Conservation (phyloP, 2,329 filamentous ascomycete species). For the Pestalotiopsis sp. region DNA sequence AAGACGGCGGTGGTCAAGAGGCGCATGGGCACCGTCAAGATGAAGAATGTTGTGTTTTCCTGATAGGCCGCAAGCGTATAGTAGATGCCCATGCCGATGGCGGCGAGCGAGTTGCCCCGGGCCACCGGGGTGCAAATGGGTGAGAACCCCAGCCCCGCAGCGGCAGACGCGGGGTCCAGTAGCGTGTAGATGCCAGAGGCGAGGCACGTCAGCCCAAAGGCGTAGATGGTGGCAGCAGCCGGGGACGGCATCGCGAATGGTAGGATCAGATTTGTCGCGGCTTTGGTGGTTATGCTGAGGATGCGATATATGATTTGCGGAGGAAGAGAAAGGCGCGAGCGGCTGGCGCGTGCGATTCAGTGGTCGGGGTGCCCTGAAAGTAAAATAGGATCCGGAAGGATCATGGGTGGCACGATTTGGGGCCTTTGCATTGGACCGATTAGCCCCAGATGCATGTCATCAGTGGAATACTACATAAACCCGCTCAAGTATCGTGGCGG, state of each 20-base stretch:
- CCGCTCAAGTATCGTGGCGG: no score
- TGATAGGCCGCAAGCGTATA: conserved; percentile 34
- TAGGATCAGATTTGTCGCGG: not conserved
- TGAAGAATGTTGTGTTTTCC: conserved; percentile 33
- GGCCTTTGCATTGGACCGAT: no score
- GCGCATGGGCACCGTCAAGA: conserved; percentile 34
- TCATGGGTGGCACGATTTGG: no score
- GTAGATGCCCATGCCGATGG: conserved; percentile 35
- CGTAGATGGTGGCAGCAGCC: conserved; percentile 23
- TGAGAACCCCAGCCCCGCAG: conserved; percentile 14
- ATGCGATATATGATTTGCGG: not conserved
- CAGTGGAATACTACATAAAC: no score
- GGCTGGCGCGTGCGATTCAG: no score
- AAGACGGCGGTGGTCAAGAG: conserved; percentile 30
- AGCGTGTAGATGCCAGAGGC: conserved; percentile 22
- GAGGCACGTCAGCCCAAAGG: conserved; percentile 26
- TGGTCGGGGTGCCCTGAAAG: no score
- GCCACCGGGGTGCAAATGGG: conserved; percentile 19
- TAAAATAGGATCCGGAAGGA: no score
- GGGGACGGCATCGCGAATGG: not conserved
- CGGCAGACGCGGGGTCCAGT: conserved; percentile 18
- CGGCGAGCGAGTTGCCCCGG: conserved; percentile 27
- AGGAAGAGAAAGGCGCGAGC: not conserved
- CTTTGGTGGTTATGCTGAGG: not conserved
- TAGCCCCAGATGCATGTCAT: no score